Evolutionary conservation across 2,329 filamentous ascomycete species (phyloP).

Genomic region (Myrmaecium sp.): DNA sequence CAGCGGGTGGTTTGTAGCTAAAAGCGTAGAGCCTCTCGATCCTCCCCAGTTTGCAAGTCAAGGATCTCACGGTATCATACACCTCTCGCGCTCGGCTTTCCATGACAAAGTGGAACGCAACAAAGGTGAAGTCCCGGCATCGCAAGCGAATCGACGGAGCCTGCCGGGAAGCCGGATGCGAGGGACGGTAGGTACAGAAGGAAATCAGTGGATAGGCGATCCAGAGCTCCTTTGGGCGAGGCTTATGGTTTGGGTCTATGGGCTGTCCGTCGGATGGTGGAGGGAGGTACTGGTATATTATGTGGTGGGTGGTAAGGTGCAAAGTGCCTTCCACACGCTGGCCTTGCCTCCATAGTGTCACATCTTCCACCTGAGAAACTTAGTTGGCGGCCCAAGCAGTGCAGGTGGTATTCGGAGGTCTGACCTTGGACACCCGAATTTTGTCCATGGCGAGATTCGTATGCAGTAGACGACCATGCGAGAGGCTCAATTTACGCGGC

Average conservation of each 20-base stretch:
- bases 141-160: conserved; percentile 72
- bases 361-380: conserved; percentile 39
- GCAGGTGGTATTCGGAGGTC: conserved; percentile 4
- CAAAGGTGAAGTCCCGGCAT: conserved; percentile 84
- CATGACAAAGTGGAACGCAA: conserved; percentile 73
- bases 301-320: conserved; percentile 45
- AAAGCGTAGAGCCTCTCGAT: conserved; percentile 90
- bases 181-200: conserved; percentile 61
- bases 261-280: conserved; percentile 19
- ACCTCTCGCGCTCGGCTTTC: conserved; percentile 63
- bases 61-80: conserved; percentile 68
- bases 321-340: conserved; percentile 41
- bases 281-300: conserved; percentile 44
- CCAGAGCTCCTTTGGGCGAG: conserved; percentile 56
- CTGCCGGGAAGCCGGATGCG: conserved; percentile 50
- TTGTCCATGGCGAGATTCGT: conserved; percentile 21
- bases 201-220: conserved; percentile 88
- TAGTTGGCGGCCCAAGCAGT: conserved; percentile 4
- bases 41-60: conserved; percentile 66
- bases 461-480: too few relatives aligned
- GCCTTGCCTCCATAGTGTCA: conserved; percentile 40
- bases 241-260: conserved; percentile 21
- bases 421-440: conserved; percentile 29
- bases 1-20: conserved; percentile 56
- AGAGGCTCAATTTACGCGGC: too few relatives aligned